Conservation (phyloP, 805 yeast species). For the Komagataella populi region DNA sequence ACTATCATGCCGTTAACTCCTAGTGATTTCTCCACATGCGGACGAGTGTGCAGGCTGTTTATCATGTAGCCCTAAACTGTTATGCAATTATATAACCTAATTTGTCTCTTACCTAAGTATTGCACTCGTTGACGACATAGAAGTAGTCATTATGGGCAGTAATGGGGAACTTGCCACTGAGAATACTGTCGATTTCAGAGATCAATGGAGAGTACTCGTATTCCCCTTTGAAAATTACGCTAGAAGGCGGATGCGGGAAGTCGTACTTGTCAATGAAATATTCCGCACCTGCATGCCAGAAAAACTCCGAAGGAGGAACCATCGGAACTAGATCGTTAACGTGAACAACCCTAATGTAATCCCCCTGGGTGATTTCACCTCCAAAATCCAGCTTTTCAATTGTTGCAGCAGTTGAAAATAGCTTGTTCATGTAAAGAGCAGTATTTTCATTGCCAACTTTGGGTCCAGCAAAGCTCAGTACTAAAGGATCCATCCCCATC, state of each 20-base stretch:
- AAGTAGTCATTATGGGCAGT: background rate
- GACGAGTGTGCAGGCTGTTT: too few species aligned
- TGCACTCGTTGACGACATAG: background rate
- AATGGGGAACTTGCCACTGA: background rate
- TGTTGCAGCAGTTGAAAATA: slow-evolving; percentile 26
- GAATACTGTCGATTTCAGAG: background rate
- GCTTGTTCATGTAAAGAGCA: slow-evolving; percentile 34
- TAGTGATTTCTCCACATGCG: too few species aligned
- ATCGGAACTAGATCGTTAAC: slow-evolving; percentile 43
- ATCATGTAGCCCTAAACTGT: too few species aligned
- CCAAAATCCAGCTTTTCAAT: slow-evolving; percentile 11
- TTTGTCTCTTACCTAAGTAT: background rate
- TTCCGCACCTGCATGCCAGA: slow-evolving; percentile 36
- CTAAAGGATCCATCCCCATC: slow-evolving; percentile 38
- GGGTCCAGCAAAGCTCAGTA: slow-evolving; percentile 52
- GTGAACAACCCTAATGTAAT: slow-evolving; percentile 41
- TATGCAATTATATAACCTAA: background rate
- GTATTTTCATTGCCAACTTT: slow-evolving; percentile 43
- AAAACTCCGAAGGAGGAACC: slow-evolving; percentile 37
- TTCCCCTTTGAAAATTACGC: slow-evolving; percentile 8
- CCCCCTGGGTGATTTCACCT: slow-evolving; percentile 18
- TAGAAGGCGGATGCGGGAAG: slow-evolving; percentile 19
- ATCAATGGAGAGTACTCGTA: slow-evolving; percentile 5
- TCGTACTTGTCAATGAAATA: slow-evolving; percentile 24
- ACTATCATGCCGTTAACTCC: background rate